These are phyloP conservation scores for Xylaria sp. DNA, from an alignment of 2,329 filamentous ascomycete genomes.

Conservation along the genomic window DNA sequence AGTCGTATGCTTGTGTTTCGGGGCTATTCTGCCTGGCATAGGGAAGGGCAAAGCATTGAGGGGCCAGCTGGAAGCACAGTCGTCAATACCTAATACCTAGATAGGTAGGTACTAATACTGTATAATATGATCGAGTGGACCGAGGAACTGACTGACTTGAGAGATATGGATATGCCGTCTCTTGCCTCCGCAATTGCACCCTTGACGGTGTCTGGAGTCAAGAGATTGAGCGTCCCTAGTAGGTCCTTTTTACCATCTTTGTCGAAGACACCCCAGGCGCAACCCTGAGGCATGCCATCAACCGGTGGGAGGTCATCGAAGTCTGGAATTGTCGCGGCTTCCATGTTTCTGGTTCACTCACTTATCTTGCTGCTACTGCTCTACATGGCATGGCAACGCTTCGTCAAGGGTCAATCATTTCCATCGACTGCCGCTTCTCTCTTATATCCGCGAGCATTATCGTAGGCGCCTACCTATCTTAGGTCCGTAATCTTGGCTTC, in stretches of 20 bases:
- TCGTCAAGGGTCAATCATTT: too few species aligned
- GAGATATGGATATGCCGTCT: constrained; percentile 46
- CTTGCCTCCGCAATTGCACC: constrained; percentile 40
- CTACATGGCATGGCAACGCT: too few species aligned
- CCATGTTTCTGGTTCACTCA: constrained; percentile 15
- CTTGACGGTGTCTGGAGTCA: constrained; percentile 42
- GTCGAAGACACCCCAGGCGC: constrained; percentile 50
- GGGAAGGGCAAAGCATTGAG: constrained; percentile 38
- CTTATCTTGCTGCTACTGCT: too few species aligned
- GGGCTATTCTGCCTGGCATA: constrained; percentile 33
- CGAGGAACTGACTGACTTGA: constrained; percentile 39
- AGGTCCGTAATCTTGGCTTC: too few species aligned
- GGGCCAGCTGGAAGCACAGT: constrained; percentile 34
- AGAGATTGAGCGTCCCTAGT: constrained; percentile 48
- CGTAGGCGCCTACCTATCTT: too few species aligned
- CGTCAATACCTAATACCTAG: background rate
- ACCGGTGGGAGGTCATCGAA: constrained; percentile 41
- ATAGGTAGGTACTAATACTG: too few species aligned
- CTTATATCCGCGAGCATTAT: too few species aligned
- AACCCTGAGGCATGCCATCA: constrained; percentile 42
- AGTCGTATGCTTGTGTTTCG: constrained; percentile 35
- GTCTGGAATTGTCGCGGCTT: constrained; percentile 35
- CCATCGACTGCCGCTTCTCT: too few species aligned
- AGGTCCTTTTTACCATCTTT: constrained; percentile 45
- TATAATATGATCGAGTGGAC: background rate